Conservation (phyloP, 1,139 yeast species). For the Zygosaccharomyces sapae region DNA sequence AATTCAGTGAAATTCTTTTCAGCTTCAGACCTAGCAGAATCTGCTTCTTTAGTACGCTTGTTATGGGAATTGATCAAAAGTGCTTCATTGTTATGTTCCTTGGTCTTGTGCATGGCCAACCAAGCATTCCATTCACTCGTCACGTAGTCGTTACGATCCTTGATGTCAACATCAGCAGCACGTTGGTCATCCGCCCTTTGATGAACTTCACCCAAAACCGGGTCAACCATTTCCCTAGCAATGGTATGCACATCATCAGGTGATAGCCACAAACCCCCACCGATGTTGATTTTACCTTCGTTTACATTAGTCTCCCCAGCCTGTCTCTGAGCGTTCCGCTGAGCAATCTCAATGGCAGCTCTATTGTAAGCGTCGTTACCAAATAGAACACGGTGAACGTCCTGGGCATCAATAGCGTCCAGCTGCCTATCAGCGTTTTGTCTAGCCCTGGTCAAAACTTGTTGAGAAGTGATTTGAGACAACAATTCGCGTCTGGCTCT, state of each 20-base stretch:
- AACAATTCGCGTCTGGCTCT: slow-evolving; percentile 23
- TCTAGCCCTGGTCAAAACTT: slow-evolving; percentile 59
- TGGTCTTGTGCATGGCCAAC: slow-evolving; percentile 34
- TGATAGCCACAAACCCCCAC: slow-evolving; percentile 83
- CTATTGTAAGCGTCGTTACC: slow-evolving; percentile 40
- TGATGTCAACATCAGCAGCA: slow-evolving; percentile 57
- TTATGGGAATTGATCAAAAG: slow-evolving; percentile 38
- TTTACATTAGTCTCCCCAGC: slow-evolving; percentile 8
- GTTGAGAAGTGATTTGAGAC: slow-evolving; percentile 37
- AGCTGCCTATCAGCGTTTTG: slow-evolving; percentile 55
- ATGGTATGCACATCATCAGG: slow-evolving; percentile 72
- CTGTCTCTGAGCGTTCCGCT: slow-evolving; percentile 40
- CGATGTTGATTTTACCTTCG: slow-evolving; percentile 52
- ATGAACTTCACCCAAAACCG: slow-evolving; percentile 75
- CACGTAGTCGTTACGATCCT: slow-evolving; percentile 45
- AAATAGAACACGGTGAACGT: slow-evolving; percentile 37
- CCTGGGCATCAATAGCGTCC: slow-evolving; percentile 39
- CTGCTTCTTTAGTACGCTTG: slow-evolving; percentile 33
- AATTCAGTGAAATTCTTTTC: slow-evolving; percentile 33
- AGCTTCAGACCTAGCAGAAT: slow-evolving; percentile 23
- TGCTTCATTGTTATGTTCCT: slow-evolving; percentile 37
- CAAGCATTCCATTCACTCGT: slow-evolving; percentile 32
- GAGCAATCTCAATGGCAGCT: slow-evolving; percentile 62
- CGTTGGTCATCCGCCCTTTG: slow-evolving; percentile 71
- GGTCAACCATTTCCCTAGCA: slow-evolving; percentile 79